phyloP scores from a whole-genome alignment of 352 stramenopile species.

The Pythium dissimile region DNA sequence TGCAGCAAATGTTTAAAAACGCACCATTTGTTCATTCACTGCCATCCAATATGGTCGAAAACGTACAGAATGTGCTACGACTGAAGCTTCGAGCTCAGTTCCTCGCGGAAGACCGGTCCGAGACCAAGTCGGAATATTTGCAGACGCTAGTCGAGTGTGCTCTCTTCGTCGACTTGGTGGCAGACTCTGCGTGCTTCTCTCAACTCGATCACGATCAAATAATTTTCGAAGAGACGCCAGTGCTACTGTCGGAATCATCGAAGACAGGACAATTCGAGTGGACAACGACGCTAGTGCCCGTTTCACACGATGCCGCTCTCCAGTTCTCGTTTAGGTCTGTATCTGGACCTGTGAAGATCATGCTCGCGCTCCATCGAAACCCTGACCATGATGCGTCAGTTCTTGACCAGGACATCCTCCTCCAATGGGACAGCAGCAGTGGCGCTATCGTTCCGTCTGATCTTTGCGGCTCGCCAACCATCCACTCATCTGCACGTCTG shows the following conservation, averaged over 20 bases:
- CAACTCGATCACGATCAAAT: slow-evolving; percentile 6
- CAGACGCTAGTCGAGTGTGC: slow-evolving; percentile 58
- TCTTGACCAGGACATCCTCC: slow-evolving; percentile 1
- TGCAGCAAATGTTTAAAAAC: slow-evolving; percentile 40
- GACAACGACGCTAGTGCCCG: neutral
- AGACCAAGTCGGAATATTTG: slow-evolving; percentile 62
- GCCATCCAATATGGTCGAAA: slow-evolving; percentile 33
- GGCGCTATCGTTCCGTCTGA: neutral
- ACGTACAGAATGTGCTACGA: slow-evolving; percentile 36
- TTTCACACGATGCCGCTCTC: neutral
- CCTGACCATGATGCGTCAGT: too few species aligned
- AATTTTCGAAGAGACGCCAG: neutral
- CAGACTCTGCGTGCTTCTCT: slow-evolving; percentile 34
- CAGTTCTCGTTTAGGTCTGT: neutral
- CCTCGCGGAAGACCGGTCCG: slow-evolving; percentile 37
- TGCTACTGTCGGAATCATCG: neutral
- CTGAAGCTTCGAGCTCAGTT: slow-evolving; percentile 52
- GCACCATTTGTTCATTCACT: slow-evolving; percentile 33
- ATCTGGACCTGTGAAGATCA: neutral
- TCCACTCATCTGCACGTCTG: slow-evolving; percentile 4
- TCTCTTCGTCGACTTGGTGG: slow-evolving; percentile 49
- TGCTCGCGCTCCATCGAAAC: neutral
- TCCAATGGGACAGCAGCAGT: slow-evolving; percentile 6
- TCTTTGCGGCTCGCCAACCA: neutral
- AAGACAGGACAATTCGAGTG: neutral